A percentile compares a stretch with the other conserved stretches of the same genome.
Conservation (phyloP, 176 grass and related monocot genomes). For the Phoenix roebelenii region DNA sequence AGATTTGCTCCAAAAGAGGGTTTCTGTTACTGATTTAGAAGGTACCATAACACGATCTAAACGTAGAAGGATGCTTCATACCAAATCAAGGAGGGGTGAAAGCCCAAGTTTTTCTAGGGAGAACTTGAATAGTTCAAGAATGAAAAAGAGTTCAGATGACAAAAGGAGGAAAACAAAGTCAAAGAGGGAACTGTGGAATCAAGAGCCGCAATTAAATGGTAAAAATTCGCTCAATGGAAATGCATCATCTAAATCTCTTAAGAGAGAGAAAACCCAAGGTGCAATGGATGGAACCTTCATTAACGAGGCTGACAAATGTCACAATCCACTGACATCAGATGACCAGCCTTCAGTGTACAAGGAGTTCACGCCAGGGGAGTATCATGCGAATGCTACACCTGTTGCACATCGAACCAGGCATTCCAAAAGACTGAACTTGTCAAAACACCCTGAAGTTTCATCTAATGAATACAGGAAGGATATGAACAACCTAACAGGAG, state of each 20-base stretch:
- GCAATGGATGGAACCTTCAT: no score
- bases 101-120: slow-evolving; percentile 15
- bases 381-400: slow-evolving; percentile 24
- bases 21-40: slow-evolving; percentile 16
- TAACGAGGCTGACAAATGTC: no score
- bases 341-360: slow-evolving; percentile 1
- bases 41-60: slow-evolving; percentile 31
- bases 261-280: no score
- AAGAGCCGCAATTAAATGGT: slow-evolving; percentile 23
- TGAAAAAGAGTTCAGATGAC: slow-evolving; percentile 21
- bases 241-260: background rate
- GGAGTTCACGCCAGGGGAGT: background rate
- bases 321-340: background rate
- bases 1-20: slow-evolving; percentile 22
- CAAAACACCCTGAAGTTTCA: slow-evolving; percentile 26
- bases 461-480: no score
- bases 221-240: slow-evolving; percentile 28
- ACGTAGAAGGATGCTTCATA: slow-evolving; percentile 26
- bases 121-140: background rate
- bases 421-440: slow-evolving; percentile 13
- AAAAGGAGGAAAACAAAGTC: slow-evolving; percentile 14
- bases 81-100: background rate
- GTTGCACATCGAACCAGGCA: slow-evolving; percentile 36
- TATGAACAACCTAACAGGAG: slow-evolving; percentile 19
- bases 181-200: slow-evolving; percentile 31